A percentile compares a stretch with the other conserved stretches of the same genome.
phyloP scores from a whole-genome alignment of 257 asterid species.

The Lithospermum erythrorhizon region DNA sequence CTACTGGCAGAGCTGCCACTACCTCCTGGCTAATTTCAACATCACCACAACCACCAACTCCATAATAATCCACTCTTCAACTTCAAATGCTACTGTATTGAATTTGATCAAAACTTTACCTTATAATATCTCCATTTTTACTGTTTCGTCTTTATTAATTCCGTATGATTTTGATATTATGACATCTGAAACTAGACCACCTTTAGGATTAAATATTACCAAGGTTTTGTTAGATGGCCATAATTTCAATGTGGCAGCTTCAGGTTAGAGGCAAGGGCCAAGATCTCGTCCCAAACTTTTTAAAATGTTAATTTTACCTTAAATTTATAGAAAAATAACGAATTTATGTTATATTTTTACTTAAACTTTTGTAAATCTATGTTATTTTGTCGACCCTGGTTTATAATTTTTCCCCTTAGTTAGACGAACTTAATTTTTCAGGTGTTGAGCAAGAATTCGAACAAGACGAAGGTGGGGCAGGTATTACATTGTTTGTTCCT shows the following conservation, averaged over 20 bases:
- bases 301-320: too few relatives aligned
- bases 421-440: constrained; percentile 12
- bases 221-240: constrained; percentile 69
- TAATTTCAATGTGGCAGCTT: constrained; percentile 73
- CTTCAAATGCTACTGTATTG: constrained; percentile 62
- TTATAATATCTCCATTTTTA: constrained; percentile 40
- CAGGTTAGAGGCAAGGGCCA: too few relatives aligned
- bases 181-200: constrained; percentile 81
- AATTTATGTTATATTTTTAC: too few relatives aligned
- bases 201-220: constrained; percentile 69
- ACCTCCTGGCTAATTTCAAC: constrained; percentile 56
- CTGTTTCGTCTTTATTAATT: constrained; percentile 37
- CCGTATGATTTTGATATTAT: constrained; percentile 55
- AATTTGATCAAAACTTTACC: constrained; percentile 43
- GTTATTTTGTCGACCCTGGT: too few relatives aligned
- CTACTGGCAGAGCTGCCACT: constrained; percentile 61
- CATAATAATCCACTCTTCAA: constrained; percentile 49
- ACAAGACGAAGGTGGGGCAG: constrained; percentile 70
- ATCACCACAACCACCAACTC: constrained; percentile 44
- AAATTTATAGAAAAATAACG: too few relatives aligned
- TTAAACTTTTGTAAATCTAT: too few relatives aligned
- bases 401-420: too few relatives aligned
- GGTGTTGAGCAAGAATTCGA: constrained; percentile 79
- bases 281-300: too few relatives aligned
- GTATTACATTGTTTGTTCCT: constrained; percentile 72